Evolutionary conservation across 257 asterid species (phyloP), one percentile per base, ranked within the genome.

Genomic region (Schizonepeta tenuifolia): DNA sequence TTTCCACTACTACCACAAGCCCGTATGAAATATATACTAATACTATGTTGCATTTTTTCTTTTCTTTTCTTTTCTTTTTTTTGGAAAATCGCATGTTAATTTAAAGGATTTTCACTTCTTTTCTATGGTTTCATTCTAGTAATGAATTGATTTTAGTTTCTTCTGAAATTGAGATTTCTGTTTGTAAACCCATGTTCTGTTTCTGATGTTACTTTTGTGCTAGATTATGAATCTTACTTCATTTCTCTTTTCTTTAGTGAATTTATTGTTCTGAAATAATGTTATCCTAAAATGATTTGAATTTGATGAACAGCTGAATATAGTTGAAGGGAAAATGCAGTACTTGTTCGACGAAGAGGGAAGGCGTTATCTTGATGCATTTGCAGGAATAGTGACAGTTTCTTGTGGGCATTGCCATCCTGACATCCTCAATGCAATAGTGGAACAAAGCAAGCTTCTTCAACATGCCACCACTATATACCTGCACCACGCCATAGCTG

Each of bases 391-490:
- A 40, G 98, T 93, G 61, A 93, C 98, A 1, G 97, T 93, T 24
- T 93, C 98, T 7, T 93, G 97, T 68, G 98, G 98, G 14, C 98
- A 93, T 69, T 93, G 98, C 70, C 98, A 93, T 75, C 98, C 98
- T n/a, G 88, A 86, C 7, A 68, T 93, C 38, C 77, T 91, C 69
- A 78, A 86, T 67, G 94, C 96, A 41, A 81, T 85, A 71, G 77
- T 60, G 9, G 96, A 91, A 73, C 98, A 93, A 76, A 91, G 86
- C 88, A 88, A 87, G 85, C 96, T 93, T 87, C 97, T 91, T 67
- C 97, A 91, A 60, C 98, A 93, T 75, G 93, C 98, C 40, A 89
- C 98, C 69, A 91, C 98, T 38, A 89, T 93, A 65, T 93, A 93
- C 72, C 77, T 93, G 17, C 97, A 93, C 82, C 97, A 93, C 33